These are phyloP conservation scores for Phlegmacium glaucopus DNA, from an alignment of 768 basidiomycete species.

Conservation along the genomic window DNA sequence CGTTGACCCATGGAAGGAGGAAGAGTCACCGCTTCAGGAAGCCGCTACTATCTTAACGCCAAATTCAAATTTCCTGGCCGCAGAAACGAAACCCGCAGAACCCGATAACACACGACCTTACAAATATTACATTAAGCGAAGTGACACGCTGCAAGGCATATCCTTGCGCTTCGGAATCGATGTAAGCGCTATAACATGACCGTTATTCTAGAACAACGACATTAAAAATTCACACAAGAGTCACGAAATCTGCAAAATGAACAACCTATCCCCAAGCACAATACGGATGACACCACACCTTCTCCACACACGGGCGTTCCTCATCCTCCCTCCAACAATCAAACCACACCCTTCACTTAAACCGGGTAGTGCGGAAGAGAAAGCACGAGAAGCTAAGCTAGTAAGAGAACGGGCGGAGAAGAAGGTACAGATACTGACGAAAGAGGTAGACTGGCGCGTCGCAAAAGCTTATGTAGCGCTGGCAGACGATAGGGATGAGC, in stretches of 20 bases:
- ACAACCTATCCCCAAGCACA: slow-evolving; percentile 61
- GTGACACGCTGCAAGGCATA: slow-evolving; percentile 65
- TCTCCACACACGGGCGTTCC: slow-evolving; percentile 60
- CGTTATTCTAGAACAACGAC: not conserved
- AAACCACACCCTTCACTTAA: slow-evolving; percentile 18
- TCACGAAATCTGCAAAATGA: slow-evolving; percentile 59
- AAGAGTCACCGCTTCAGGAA: not conserved
- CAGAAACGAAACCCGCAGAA: not conserved
- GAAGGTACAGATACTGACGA: slow-evolving; percentile 59
- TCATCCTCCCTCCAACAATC: slow-evolving; percentile 49
- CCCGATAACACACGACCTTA: slow-evolving; percentile 10
- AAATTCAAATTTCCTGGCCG: not conserved
- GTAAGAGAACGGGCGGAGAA: slow-evolving; percentile 55
- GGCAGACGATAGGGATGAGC: slow-evolving; percentile 42
- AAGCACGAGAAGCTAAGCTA: slow-evolving; percentile 39
- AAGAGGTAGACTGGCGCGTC: slow-evolving; percentile 65
- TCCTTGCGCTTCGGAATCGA: slow-evolving; percentile 57
- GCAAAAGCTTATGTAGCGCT: slow-evolving; percentile 70
- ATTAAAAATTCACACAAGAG: slow-evolving; percentile 31
- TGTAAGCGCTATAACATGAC: slow-evolving; percentile 35
- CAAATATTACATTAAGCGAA: slow-evolving; percentile 51
- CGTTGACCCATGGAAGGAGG: not conserved
- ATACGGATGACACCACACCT: slow-evolving; percentile 71
- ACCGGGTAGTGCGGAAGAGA: slow-evolving; percentile 23
- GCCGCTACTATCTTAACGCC: not conserved